Conservation (phyloP, 352 stramenopile genomes). For the Globisporangium solare region DNA sequence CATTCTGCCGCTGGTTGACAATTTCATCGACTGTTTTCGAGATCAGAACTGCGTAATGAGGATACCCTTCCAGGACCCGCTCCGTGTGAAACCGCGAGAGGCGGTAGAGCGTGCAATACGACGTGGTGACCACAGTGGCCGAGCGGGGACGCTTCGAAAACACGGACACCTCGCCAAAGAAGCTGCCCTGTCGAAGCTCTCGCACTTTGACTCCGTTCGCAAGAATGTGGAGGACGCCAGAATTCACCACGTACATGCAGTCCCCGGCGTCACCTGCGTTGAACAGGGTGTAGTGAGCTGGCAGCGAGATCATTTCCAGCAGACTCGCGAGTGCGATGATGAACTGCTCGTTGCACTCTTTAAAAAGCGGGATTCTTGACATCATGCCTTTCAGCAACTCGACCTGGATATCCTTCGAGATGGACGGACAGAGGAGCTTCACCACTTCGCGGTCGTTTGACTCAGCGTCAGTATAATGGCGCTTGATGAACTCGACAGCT, state of each 20-base stretch:
- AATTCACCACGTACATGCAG: slow-evolving; percentile 62
- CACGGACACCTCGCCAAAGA: slow-evolving; percentile 70
- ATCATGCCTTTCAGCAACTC: slow-evolving; percentile 37
- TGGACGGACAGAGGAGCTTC: slow-evolving; percentile 41
- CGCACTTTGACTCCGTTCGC: slow-evolving; percentile 54
- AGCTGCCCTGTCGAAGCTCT: slow-evolving; percentile 57
- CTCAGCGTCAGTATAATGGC: slow-evolving; percentile 39
- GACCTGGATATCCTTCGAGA: slow-evolving; percentile 49
- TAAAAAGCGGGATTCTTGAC: slow-evolving; percentile 33
- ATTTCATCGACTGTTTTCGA: slow-evolving; percentile 39
- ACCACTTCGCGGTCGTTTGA: slow-evolving; percentile 40
- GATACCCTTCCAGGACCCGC: slow-evolving; percentile 53
- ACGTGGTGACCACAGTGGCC: slow-evolving; percentile 47
- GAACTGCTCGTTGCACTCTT: slow-evolving; percentile 35
- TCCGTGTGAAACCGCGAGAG: slow-evolving; percentile 61
- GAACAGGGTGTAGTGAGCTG: slow-evolving; percentile 37
- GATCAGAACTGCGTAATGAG: slow-evolving; percentile 44
- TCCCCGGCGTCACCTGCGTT: slow-evolving; percentile 30
- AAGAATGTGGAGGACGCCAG: slow-evolving; percentile 50
- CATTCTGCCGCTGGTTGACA: slow-evolving; percentile 28
- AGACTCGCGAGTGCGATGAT: slow-evolving; percentile 33
- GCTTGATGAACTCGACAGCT: slow-evolving; percentile 25
- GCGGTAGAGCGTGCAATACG: slow-evolving; percentile 65
- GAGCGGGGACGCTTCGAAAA: slow-evolving; percentile 59
- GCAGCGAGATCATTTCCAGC: slow-evolving; percentile 39